Conservation (phyloP, 805 yeast genomes). For the Metschnikowia proteae region DNA sequence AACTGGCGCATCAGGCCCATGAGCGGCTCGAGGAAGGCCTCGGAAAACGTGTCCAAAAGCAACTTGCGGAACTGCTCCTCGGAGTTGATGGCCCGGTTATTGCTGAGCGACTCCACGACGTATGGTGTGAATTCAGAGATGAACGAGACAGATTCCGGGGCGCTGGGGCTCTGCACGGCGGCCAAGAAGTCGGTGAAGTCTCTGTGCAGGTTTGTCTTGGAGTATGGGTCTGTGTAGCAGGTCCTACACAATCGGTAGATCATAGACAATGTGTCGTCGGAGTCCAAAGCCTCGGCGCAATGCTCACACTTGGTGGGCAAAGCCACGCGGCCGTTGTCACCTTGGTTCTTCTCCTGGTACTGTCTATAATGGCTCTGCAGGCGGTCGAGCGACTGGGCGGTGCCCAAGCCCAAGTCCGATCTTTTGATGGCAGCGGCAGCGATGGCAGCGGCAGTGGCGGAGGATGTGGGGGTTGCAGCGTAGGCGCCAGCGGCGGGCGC, state of each 20-base stretch:
- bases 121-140: constrained; percentile 17
- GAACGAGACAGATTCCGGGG: constrained; percentile 14
- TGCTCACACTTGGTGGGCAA: constrained; percentile 27
- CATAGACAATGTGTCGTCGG: constrained; percentile 23
- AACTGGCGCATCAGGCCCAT: constrained; percentile 31
- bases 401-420: constrained; percentile 10
- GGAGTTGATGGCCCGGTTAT: constrained; percentile 20
- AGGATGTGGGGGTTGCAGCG: constrained; percentile 6
- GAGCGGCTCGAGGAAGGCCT: constrained; percentile 38
- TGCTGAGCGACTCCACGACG: constrained; percentile 22
- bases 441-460: constrained; percentile 17
- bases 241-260: constrained; percentile 26
- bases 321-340: constrained; percentile 16
- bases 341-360: constrained; percentile 17
- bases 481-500: neutral
- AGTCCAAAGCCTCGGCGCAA: constrained; percentile 23
- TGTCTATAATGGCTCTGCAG: constrained; percentile 17
- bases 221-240: constrained; percentile 31
- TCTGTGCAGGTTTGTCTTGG: constrained; percentile 22
- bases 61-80: constrained; percentile 36
- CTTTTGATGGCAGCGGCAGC: constrained; percentile 19
- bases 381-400: constrained; percentile 10
- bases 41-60: constrained; percentile 31
- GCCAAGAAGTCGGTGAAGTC: constrained; percentile 28
- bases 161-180: constrained; percentile 19